phyloP scores from a whole-genome alignment of 78 protist species.

The Isochrysis galbana region DNA sequence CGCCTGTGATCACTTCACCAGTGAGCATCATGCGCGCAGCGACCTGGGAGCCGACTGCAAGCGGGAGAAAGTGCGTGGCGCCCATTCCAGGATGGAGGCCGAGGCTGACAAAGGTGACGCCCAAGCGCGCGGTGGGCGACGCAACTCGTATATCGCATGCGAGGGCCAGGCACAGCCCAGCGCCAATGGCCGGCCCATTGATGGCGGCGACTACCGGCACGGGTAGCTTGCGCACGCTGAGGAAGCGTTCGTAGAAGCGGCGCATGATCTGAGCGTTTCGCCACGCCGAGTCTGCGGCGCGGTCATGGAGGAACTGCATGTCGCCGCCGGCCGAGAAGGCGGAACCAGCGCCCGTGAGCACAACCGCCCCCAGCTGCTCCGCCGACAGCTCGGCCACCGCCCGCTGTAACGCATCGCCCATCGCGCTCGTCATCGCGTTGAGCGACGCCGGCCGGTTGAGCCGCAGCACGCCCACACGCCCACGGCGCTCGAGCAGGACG shows the following conservation, averaged over 20 bases:
- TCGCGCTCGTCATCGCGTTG: slow-evolving; percentile 35
- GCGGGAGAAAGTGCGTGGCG: slow-evolving; percentile 40
- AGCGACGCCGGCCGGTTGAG: neutral
- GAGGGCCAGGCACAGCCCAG: slow-evolving; percentile 66
- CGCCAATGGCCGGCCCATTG: slow-evolving; percentile 75
- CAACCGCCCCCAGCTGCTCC: slow-evolving; percentile 25
- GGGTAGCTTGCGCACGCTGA: slow-evolving; percentile 48
- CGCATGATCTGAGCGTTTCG: slow-evolving; percentile 60
- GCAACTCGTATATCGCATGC: slow-evolving; percentile 66
- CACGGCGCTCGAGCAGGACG: neutral
- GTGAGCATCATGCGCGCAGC: slow-evolving; percentile 51
- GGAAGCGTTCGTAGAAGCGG: slow-evolving; percentile 52
- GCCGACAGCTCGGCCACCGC: neutral
- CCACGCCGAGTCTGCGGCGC: slow-evolving; percentile 43
- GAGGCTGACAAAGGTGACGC: slow-evolving; percentile 47
- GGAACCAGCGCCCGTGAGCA: slow-evolving; percentile 65
- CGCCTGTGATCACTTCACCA: slow-evolving; percentile 44
- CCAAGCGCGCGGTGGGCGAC: slow-evolving; percentile 47
- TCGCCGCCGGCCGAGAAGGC: slow-evolving; percentile 76
- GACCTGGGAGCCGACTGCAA: slow-evolving; percentile 40
- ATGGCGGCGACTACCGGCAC: slow-evolving; percentile 61
- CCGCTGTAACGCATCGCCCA: neutral
- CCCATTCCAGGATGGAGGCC: slow-evolving; percentile 65
- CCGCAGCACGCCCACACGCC: neutral
- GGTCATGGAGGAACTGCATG: slow-evolving; percentile 52